A percentile compares a stretch with the other conserved stretches of the same genome.
These are phyloP conservation scores for Flaveria trinervia DNA, from an alignment of 129 eudicot genomes.

Conservation along the genomic window DNA sequence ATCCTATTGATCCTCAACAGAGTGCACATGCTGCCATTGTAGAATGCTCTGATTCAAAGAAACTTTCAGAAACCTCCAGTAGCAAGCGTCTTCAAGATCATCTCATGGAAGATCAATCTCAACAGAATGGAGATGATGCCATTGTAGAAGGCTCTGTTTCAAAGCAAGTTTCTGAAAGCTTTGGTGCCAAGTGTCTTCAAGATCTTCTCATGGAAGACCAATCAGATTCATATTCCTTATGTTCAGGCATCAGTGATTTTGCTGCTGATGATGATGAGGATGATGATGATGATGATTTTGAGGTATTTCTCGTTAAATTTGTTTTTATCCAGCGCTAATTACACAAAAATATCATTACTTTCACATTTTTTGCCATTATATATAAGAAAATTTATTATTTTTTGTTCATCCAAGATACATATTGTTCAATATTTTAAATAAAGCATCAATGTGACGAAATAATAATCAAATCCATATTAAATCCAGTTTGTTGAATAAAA, in stretches of 20 bases:
- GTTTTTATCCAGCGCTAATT: not conserved
- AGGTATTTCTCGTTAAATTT: constrained; percentile 39
- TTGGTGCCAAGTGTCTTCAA: constrained; percentile 50
- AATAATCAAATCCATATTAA: not conserved
- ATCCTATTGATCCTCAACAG: constrained; percentile 45
- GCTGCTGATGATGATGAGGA: constrained; percentile 50
- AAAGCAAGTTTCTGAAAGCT: constrained; percentile 33
- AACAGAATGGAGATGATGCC: constrained; percentile 29
- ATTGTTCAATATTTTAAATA: not conserved
- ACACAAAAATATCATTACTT: not conserved
- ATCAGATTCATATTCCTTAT: constrained; percentile 52
- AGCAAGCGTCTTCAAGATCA: constrained; percentile 62
- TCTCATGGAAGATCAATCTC: constrained; percentile 59
- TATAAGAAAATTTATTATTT: not conserved
- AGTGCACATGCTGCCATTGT: constrained; percentile 25
- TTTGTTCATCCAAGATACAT: not conserved
- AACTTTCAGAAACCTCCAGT: constrained; percentile 35
- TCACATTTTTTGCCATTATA: not conserved
- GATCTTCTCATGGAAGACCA: constrained; percentile 70
- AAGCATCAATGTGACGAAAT: not conserved
- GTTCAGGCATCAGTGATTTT: constrained; percentile 37
- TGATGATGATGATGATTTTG: constrained; percentile 41
- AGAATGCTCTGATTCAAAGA: constrained; percentile 34
- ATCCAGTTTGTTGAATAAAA: not conserved
- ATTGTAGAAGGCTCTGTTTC: constrained; percentile 32